These are phyloP conservation scores for Aspergillus bridgeri DNA, from an alignment of 495 filamentous ascomycete species.

Conservation along the genomic window DNA sequence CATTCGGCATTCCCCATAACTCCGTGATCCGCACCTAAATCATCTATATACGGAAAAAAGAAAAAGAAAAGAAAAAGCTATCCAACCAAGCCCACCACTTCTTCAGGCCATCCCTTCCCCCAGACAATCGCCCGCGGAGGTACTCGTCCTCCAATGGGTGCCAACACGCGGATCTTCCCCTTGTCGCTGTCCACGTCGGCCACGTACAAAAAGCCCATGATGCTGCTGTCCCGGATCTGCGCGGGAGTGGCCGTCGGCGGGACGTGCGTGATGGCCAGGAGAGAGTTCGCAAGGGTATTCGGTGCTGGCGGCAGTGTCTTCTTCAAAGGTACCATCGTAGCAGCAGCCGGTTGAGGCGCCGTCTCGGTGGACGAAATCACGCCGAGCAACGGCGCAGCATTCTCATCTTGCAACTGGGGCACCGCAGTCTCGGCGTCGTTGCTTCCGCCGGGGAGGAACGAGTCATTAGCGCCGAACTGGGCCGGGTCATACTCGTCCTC, in stretches of 20 bases:
- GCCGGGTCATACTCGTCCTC: slow-evolving; percentile 46
- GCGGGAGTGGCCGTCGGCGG: slow-evolving; percentile 61
- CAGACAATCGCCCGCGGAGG: slow-evolving; percentile 75
- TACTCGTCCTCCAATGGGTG: slow-evolving; percentile 74
- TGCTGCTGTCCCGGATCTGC: slow-evolving; percentile 74
- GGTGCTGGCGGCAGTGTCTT: slow-evolving; percentile 36
- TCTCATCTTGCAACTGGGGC: slow-evolving; percentile 21
- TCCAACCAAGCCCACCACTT: slow-evolving; percentile 48
- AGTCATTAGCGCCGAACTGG: slow-evolving; percentile 35
- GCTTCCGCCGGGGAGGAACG: slow-evolving; percentile 47
- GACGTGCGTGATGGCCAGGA: slow-evolving; percentile 78
- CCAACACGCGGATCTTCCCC: slow-evolving; percentile 73
- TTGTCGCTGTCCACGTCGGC: slow-evolving; percentile 84
- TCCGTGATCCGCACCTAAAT: background rate
- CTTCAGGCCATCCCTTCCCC: slow-evolving; percentile 51
- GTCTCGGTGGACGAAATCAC: slow-evolving; percentile 1
- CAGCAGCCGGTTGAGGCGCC: slow-evolving; percentile 12
- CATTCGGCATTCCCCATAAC: background rate
- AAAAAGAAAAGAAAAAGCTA: slow-evolving; percentile 13
- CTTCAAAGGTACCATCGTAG: slow-evolving; percentile 26
- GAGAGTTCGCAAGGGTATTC: slow-evolving; percentile 48
- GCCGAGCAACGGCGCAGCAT: slow-evolving; percentile 8
- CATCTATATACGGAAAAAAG: background rate
- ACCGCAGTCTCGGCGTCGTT: slow-evolving; percentile 27
- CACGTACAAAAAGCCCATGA: slow-evolving; percentile 91